Base-by-base conservation (phyloP, 495 filamentous ascomycete species). In the Lasiosphaeria ovina region DNA sequence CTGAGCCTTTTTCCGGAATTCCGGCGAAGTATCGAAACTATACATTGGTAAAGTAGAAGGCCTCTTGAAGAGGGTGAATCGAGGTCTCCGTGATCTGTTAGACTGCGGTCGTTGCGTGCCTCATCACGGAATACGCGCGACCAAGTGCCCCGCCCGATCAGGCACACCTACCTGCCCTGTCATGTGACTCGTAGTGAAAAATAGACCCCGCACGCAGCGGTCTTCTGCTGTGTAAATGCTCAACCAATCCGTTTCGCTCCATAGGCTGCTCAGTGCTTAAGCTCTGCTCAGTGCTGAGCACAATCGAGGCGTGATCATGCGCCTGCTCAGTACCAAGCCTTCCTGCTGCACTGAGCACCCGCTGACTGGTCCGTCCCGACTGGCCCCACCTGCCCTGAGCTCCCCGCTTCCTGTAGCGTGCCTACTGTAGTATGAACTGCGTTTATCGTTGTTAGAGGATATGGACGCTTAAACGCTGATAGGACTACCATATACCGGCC, bases 401-500 rank as follows among this genome's bases (percentile, higher is more conserved):
- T n/a, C n/a, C n/a, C n/a, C n/a, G n/a, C n/a, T n/a, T n/a, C n/a
- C n/a, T n/a, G n/a, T n/a, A n/a, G n/a, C n/a, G n/a, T n/a, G n/a
- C n/a, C n/a, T n/a, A n/a, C n/a, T n/a, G n/a, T n/a, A n/a, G n/a
- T n/a, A n/a, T n/a, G 48, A 50, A 16, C 48, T 50, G 24, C 24
- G 24, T 50, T 10, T 17, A 50, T 24, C 24, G 48, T 50, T 16
- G 48, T 50, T 16, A 50, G 48, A 50, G 12, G 36, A 10, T 44
- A 57, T 57, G 55, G 48, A 59, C 35, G 24, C 8, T 59, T 52
- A 12, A 44, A 52, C 33, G 57, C 10, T n/a, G 38, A 14, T 51
- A n/a, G 45, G 10, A 49, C 35, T 38, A 31, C 57, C 32, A 53
- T 42, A 32, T 53, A 59, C 57, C 49, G 49, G 57, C 57, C 49